Base-by-base conservation (phyloP, 2,329 filamentous ascomycete genomes). In the Pezicula radicicola region DNA sequence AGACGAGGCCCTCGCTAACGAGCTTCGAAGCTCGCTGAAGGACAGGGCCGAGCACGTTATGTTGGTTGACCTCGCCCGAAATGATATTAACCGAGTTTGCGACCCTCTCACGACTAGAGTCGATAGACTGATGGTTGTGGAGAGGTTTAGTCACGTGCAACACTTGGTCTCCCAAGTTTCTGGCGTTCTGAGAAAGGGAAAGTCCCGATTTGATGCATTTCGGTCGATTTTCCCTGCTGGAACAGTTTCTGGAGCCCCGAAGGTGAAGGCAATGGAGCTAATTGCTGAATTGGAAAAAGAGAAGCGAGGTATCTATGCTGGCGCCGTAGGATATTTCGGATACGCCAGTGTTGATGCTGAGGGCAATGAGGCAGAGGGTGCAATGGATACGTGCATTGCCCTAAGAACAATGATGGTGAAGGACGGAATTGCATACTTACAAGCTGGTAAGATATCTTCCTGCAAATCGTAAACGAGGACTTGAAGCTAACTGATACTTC, bases 141-240 rank as follows among this genome's bases (percentile, higher is more conserved):
- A 96, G 72, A 87, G 88, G 66, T 99, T 99, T 75, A 94, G 88
- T 54, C 94, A 99, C 71, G 94, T 99, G 27, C 94, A 97, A 77
- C 94, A 99, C 71, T 81, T 99, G 16, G 92, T 96, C 4, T 96
- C 91, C 1, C 92, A 99, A 70, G 94, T 99, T 0, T 96, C 91
- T 2, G 93, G 94, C 42, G 80, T 94, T n/a, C 74, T 97, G 59
- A 82, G 94, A 43, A 78, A 82, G 5, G 92, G 80, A 37, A 91
- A 91, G 76, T 93, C 91, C 28, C 83, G 94, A 53, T 99, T 96
- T 72, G 93, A 97, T 67, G 94, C 94, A 9, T 96, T 99, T 75
- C 83, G 93, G 37, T 92, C 89, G 59, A 97, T 99, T 63, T 99
- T 99, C 75, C 94, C 94, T 0, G 94, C 94, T 4, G 94, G 94